Evolutionary conservation across 2,329 filamentous ascomycete species (phyloP).

Genomic region (Pseudogymnoascus sp.): DNA sequence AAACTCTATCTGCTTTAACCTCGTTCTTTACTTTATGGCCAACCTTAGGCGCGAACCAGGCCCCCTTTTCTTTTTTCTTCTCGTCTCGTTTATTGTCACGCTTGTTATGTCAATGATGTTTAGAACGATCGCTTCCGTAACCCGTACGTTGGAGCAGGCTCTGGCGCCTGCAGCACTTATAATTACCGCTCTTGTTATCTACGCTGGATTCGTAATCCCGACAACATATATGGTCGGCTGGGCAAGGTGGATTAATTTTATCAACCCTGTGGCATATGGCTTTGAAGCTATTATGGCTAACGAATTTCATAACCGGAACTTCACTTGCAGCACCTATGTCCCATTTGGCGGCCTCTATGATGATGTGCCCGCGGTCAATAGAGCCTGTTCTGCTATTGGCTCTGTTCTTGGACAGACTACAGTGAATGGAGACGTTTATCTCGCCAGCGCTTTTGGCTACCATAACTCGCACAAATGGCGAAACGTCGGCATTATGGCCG

Average conservation of each 20-base stretch:
- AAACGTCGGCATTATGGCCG: slow-evolving; percentile 54
- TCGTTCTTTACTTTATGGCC: slow-evolving; percentile 76
- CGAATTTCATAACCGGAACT: slow-evolving; percentile 53
- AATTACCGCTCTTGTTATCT: slow-evolving; percentile 24
- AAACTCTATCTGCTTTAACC: slow-evolving; percentile 67
- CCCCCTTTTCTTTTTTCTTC: slow-evolving; percentile 74
- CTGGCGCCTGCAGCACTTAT: slow-evolving; percentile 51
- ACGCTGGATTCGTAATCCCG: slow-evolving; percentile 52
- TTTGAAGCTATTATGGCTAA: slow-evolving; percentile 63
- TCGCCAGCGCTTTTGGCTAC: slow-evolving; percentile 44
- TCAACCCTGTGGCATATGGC: slow-evolving; percentile 59
- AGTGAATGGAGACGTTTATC: slow-evolving; percentile 49
- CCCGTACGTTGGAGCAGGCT: slow-evolving; percentile 60
- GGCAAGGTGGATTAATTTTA: slow-evolving; percentile 56
- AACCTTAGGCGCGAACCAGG: slow-evolving; percentile 65
- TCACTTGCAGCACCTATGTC: slow-evolving; percentile 44
- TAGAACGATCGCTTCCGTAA: slow-evolving; percentile 65
- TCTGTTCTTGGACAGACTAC: slow-evolving; percentile 44
- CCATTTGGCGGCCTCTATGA: slow-evolving; percentile 37
- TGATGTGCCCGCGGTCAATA: slow-evolving; percentile 35
- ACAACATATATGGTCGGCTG: slow-evolving; percentile 54
- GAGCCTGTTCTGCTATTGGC: slow-evolving; percentile 52
- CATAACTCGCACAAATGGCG: slow-evolving; percentile 46
- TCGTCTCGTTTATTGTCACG: slow-evolving; percentile 64
- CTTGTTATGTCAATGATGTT: slow-evolving; percentile 78